phyloP scores from a whole-genome alignment of 331 rosid genomes.

The Quercus lobata region DNA sequence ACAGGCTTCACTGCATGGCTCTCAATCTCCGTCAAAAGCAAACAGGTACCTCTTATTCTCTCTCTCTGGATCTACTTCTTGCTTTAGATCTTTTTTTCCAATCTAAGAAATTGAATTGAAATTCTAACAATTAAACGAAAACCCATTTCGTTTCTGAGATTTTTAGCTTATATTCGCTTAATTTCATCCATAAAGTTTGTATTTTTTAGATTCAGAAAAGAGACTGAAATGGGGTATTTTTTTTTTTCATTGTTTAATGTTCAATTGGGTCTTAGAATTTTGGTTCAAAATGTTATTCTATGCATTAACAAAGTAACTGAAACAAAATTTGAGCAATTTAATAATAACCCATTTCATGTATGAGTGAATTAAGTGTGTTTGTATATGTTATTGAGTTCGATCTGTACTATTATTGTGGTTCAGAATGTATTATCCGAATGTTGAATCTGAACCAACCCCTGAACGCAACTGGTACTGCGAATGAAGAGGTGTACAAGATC shows the following conservation, averaged over 20 bases:
- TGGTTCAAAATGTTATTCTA: neutral
- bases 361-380: neutral
- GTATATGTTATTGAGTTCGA: neutral
- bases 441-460: slow-evolving; percentile 86
- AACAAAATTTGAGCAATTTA: neutral
- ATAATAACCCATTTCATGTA: neutral
- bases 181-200: neutral
- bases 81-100: slow-evolving; percentile 1
- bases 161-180: neutral
- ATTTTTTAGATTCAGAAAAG: neutral
- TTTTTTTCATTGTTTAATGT: too few species aligned
- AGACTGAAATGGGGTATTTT: neutral
- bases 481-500: slow-evolving; percentile 85
- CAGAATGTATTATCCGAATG: slow-evolving; percentile 85
- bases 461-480: slow-evolving; percentile 54
- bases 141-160: neutral
- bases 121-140: neutral
- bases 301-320: too few species aligned
- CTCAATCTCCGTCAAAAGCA: slow-evolving; percentile 78
- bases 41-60: slow-evolving; percentile 39
- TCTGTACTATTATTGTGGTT: neutral
- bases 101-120: neutral
- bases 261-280: neutral
- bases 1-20: slow-evolving; percentile 39
- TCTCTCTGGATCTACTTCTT: neutral